Percentiles rank a stretch among this genome's conserved stretches.
phyloP scores from a whole-genome alignment of 257 asterid species.

The Avicennia marina region DNA sequence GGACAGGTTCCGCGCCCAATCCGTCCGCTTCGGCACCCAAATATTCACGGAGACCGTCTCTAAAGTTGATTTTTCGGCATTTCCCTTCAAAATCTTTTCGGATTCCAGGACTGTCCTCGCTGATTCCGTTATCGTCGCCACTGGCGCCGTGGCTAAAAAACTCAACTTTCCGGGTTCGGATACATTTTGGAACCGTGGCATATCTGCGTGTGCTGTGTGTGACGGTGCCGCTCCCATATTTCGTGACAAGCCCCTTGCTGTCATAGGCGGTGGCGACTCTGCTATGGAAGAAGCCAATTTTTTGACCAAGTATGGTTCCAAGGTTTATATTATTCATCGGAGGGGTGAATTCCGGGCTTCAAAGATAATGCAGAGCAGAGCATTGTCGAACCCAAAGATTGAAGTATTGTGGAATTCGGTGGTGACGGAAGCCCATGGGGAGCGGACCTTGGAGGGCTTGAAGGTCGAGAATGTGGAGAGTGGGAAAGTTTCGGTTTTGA shows the following conservation, averaged over 20 bases:
- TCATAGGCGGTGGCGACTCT: conserved; percentile 97
- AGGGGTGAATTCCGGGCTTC: conserved; percentile 90
- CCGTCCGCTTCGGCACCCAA: conserved; percentile 56
- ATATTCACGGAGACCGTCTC: conserved; percentile 68
- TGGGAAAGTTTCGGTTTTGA: conserved; percentile 57
- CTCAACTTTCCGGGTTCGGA: conserved; percentile 68
- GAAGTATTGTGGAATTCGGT: conserved; percentile 71
- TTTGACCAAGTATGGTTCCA: conserved; percentile 86
- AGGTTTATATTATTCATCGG: conserved; percentile 77
- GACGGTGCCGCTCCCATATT: conserved; percentile 95
- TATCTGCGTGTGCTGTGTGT: conserved; percentile 94
- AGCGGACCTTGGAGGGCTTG: conserved; percentile 57
- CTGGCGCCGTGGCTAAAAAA: conserved; percentile 87
- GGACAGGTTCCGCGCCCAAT: conserved; percentile 63
- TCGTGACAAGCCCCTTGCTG: conserved; percentile 76
- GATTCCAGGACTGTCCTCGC: conserved; percentile 66
- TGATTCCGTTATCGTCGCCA: conserved; percentile 71
- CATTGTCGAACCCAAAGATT: conserved; percentile 56
- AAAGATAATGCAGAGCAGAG: conserved; percentile 82
- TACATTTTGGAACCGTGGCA: conserved; percentile 84
- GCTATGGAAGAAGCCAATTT: conserved; percentile 98
- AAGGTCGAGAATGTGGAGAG: conserved; percentile 65
- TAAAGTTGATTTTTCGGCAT: conserved; percentile 55
- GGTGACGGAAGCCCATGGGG: conserved; percentile 82
- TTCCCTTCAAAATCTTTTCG: conserved; percentile 52